Base-by-base conservation (phyloP, 2,329 filamentous ascomycete species). In the Aspergillus sp. region DNA sequence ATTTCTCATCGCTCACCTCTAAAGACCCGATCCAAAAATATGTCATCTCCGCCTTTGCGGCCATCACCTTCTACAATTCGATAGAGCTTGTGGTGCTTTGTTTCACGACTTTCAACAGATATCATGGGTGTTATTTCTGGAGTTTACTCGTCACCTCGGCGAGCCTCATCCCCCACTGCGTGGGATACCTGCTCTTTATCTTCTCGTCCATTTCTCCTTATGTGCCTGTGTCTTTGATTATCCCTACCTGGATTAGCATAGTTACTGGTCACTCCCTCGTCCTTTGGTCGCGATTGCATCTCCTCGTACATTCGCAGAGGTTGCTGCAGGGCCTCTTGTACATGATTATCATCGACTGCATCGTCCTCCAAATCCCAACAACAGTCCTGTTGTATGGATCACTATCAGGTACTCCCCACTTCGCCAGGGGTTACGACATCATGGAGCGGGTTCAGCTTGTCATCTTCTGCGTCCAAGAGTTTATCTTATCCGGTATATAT, bases 401-500 rank as follows among this genome's bases (percentile, higher is more conserved):
- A 17, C 56, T 60, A 2, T 72, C 65, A 6, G 36, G 55, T 0
- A n/a, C 21, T 2, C 21, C 21, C 3, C 17, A 12, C 3, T 60
- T 60, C 32, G 10, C 48, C 3, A 8, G 3, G 4, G 74, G 68
- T 4, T 79, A 77, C 64, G 69, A 73, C 21, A 61, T 77, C 21
- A 73, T 80, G 68, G 83, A 85, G 62, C 79, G 80, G 64, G 72
- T 84, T 10, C 81, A 85, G 65, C 77, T 84, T 56, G 79, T 79
- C 3, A 72, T 80, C n/a, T 84, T 85, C 66, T 82, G 79, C 60
- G 48, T 83, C 12, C 83, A 85, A 65, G 83, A 85, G 58, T 71
- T 78, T 47, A 72, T 83, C 47, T 76, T 85, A 30, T 83, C 81
- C 0, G 69, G 72, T 0, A 70, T 82, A 17, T 85, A 83, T 67